phyloP scores from a whole-genome alignment of 176 grass and related monocot genomes.

The Avena insularis region DNA sequence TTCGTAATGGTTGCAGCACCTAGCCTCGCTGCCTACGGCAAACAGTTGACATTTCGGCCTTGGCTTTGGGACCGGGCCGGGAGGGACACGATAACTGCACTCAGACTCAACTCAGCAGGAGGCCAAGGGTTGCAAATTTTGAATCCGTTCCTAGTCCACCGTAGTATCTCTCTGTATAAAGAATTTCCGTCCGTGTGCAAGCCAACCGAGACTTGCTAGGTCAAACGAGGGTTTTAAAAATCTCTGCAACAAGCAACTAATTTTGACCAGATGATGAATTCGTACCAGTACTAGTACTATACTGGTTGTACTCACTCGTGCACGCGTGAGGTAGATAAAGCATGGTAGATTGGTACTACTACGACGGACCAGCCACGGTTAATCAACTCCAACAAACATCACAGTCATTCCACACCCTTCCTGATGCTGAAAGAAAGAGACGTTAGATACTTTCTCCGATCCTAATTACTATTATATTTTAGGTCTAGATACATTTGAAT shows the following conservation, averaged over 20 bases:
- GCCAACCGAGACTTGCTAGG: not conserved
- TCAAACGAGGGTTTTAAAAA: not conserved
- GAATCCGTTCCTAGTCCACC: not conserved
- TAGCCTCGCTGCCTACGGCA: not conserved
- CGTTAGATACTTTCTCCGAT: no score
- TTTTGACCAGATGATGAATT: not conserved
- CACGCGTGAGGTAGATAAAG: conserved; percentile 31
- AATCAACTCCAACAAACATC: not conserved
- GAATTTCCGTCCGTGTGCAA: not conserved
- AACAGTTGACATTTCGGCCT: not conserved
- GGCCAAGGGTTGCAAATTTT: not conserved
- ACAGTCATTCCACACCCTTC: no score
- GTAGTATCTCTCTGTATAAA: not conserved
- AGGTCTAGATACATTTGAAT: no score
- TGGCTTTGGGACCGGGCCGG: not conserved
- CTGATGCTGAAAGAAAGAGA: no score
- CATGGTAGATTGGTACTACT: not conserved
- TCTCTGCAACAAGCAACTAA: not conserved
- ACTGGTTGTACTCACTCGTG: not conserved
- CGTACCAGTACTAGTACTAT: no score
- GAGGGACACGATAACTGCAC: not conserved
- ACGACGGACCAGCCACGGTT: not conserved
- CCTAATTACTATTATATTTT: no score
- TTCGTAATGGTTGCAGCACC: not conserved
- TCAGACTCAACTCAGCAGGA: not conserved